Evolutionary conservation across 441 rosid species (phyloP), one percentile per base, ranked within the genome.

Genomic region (Bruguiera hainesii): DNA sequence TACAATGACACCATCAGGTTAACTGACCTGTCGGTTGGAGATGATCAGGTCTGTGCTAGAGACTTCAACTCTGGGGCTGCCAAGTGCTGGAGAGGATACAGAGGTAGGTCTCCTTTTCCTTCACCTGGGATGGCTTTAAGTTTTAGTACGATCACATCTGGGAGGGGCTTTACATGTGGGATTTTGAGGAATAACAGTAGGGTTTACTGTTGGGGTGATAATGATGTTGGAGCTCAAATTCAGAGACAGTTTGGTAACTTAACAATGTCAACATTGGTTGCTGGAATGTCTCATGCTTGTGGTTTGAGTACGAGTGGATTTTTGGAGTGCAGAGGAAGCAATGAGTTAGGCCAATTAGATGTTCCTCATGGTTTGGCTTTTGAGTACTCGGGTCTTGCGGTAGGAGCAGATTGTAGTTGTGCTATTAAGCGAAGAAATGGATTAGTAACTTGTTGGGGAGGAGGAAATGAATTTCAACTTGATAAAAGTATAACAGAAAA

Each of bases 121-220:
- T 46, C 63, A 8, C 82, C 82, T 4, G 63, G 35, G 5, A 13
- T 26, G 26, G 50, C 49, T 53, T 64, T 31, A 6, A 73, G 61
- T 60, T 82, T 81, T 66, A 64, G 23, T 13, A 71, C 82, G 6
- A 58, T 93, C 56, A 77, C 96, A 0, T 84, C 91, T 46, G 96
- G 98, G 8, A 66, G 68, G 20, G 93, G 91, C 1, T 90, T 90
- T 73, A 62, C 91, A 0, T 93, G 96, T 71, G 97, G 97, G 56
- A 85, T 89, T 31, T 64, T 77, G 66, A 49, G 42, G 69, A 81
- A 61, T 11, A 75, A 61, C 18, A 73, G 70, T 46, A 65, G 60
- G 53, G 84, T 83, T 59, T 49, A 52, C 1, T 90, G 96, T 68
- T 93, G 96, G 98, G 97, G 98, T 18, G 49, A 48, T 23, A 76